Evolutionary conservation across 2,329 filamentous ascomycete species (phyloP).

Genomic region (Epichloe uncinata): DNA sequence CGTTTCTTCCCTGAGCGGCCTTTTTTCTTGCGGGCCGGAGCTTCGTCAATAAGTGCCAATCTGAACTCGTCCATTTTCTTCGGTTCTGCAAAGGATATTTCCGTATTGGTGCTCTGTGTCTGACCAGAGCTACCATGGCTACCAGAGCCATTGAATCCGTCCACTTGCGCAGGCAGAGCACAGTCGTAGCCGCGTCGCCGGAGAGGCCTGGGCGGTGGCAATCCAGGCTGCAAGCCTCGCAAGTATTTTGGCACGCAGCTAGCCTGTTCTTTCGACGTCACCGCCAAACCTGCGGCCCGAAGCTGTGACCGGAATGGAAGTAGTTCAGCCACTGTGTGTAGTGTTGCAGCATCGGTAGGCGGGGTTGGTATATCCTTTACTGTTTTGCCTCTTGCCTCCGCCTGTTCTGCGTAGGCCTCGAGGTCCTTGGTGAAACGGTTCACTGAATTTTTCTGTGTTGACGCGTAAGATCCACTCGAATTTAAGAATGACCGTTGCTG

Average conservation of each 20-base stretch:
- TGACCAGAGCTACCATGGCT: conserved; percentile 7
- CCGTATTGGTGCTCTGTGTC: conserved; percentile 15
- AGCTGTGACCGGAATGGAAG: conserved; percentile 42
- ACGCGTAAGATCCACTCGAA: conserved; percentile 24
- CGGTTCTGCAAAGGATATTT: conserved; percentile 18
- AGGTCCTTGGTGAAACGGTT: conserved; percentile 22
- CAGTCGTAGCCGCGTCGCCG: not conserved
- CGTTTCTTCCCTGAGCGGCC: conserved; percentile 7
- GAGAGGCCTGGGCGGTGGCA: not conserved
- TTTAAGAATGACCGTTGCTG: not conserved
- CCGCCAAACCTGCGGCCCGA: conserved; percentile 37
- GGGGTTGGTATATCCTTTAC: conserved; percentile 27
- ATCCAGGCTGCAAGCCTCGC: conserved; percentile 2
- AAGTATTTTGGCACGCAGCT: conserved; percentile 13
- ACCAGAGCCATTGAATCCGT: conserved; percentile 13
- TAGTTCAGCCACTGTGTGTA: conserved; percentile 38
- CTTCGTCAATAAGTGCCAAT: conserved; percentile 20
- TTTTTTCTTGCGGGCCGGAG: conserved; percentile 11
- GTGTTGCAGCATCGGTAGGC: conserved; percentile 27
- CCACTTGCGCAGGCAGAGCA: conserved; percentile 13
- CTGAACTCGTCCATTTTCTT: conserved; percentile 21
- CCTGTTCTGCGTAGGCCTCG: conserved; percentile 18
- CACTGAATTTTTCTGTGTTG: conserved; percentile 29
- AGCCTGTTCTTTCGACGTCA: conserved; percentile 38
- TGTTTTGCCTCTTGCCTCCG: conserved; percentile 23